These are phyloP conservation scores for Emmonsia crescens DNA, from an alignment of 2,329 filamentous ascomycete genomes.

Conservation along the genomic window DNA sequence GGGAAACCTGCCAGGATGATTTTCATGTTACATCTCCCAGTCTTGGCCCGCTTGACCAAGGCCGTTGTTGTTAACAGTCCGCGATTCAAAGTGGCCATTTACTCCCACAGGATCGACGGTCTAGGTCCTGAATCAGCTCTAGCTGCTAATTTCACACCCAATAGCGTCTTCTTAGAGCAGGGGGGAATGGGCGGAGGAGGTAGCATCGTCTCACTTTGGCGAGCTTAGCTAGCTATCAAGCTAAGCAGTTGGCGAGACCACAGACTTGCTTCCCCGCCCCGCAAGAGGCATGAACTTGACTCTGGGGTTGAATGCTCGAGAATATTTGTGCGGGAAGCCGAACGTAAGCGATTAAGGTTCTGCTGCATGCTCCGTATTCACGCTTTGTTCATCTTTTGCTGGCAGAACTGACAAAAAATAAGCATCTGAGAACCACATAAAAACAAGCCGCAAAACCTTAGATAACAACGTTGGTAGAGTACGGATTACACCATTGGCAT, in stretches of 20 bases:
- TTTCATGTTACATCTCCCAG: conserved; percentile 3
- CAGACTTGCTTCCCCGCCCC: not conserved
- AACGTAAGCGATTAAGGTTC: not conserved
- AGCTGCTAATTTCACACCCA: not conserved
- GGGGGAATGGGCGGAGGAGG: not conserved
- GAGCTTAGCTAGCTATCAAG: not conserved
- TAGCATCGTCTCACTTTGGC: not conserved
- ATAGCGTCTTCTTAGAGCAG: not conserved
- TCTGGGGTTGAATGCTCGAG: not conserved
- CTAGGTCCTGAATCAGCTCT: not conserved
- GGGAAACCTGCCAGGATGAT: not conserved
- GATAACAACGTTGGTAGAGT: too few relatives aligned
- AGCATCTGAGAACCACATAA: too few relatives aligned
- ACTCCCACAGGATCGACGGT: not conserved
- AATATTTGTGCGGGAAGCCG: not conserved
- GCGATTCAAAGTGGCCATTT: not conserved
- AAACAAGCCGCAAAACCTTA: too few relatives aligned
- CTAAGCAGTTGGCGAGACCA: not conserved
- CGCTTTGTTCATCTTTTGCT: too few relatives aligned
- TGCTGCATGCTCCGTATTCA: too few relatives aligned
- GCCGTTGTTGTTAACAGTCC: not conserved
- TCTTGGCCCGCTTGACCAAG: not conserved
- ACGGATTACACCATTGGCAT: too few relatives aligned
- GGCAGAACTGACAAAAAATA: too few relatives aligned
- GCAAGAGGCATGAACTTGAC: not conserved